phyloP scores from a whole-genome alignment of 768 basidiomycete genomes.

The Mycena haematopus region DNA sequence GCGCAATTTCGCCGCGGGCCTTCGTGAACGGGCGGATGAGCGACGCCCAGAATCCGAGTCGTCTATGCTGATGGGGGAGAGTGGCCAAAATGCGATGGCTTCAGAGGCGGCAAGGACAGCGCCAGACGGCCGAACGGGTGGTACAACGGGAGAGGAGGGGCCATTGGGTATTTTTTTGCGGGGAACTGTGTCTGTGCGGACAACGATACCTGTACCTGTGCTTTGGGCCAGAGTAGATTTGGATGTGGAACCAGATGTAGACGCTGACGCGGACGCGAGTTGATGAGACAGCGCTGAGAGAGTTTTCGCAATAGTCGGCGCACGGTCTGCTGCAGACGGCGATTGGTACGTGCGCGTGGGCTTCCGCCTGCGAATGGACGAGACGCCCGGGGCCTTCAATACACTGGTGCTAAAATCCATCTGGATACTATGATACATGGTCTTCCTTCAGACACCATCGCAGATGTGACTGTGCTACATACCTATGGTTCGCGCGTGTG shows the following conservation, averaged over 20 bases:
- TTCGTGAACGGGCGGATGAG: slow-evolving; percentile 52
- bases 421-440: background rate
- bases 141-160: slow-evolving; percentile 64
- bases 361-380: slow-evolving; percentile 55
- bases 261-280: slow-evolving; percentile 13
- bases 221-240: slow-evolving; percentile 6
- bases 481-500: slow-evolving; percentile 7
- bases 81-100: slow-evolving; percentile 62
- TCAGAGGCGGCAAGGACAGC: slow-evolving; percentile 68
- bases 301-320: slow-evolving; percentile 25
- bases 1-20: slow-evolving; percentile 55
- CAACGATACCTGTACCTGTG: slow-evolving; percentile 27
- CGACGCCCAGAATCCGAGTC: slow-evolving; percentile 46
- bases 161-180: slow-evolving; percentile 37
- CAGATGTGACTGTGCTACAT: background rate
- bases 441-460: slow-evolving; percentile 4
- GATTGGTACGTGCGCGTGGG: slow-evolving; percentile 65
- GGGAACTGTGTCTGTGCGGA: slow-evolving; percentile 9
- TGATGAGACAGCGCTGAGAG: slow-evolving; percentile 24
- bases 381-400: slow-evolving; percentile 21
- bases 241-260: slow-evolving; percentile 20
- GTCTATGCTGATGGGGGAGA: slow-evolving; percentile 53
- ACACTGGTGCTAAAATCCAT: slow-evolving; percentile 21
- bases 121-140: slow-evolving; percentile 71
- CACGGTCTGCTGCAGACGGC: slow-evolving; percentile 45